Conservation (phyloP, 768 basidiomycete species). For the Phaffia australis region DNA sequence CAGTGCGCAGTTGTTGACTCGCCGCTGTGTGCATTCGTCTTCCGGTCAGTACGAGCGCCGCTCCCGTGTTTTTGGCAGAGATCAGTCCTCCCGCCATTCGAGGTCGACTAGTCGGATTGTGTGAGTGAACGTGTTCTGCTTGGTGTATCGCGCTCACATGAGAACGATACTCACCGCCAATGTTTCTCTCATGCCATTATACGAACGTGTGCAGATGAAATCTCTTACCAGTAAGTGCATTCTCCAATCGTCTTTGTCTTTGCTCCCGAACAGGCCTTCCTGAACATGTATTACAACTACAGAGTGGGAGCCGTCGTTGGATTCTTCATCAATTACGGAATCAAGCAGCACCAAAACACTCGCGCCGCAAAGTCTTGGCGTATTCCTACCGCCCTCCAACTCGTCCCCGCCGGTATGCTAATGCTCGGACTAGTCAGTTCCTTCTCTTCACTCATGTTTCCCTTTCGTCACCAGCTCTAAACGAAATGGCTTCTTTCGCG, state of each 20-base stretch:
- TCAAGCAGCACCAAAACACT: constrained; percentile 21
- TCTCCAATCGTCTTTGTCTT: not conserved
- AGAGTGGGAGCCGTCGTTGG: constrained; percentile 20
- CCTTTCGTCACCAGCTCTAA: not conserved
- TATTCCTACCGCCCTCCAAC: constrained; percentile 38
- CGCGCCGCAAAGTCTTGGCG: constrained; percentile 30
- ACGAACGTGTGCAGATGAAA: constrained; percentile 22
- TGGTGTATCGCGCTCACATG: not conserved
- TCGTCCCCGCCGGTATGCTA: constrained; percentile 33
- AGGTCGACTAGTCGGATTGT: constrained; percentile 31
- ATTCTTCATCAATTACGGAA: constrained; percentile 34
- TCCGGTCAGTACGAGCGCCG: constrained; percentile 18
- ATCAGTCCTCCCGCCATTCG: constrained; percentile 29
- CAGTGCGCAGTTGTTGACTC: not conserved
- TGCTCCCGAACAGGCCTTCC: not conserved
- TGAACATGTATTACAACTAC: no score
- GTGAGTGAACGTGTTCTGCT: not conserved
- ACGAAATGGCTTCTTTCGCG: not conserved
- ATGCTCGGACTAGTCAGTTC: constrained; percentile 12
- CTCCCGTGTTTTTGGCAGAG: constrained; percentile 30
- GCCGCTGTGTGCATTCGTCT: not conserved
- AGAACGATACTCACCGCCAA: no score
- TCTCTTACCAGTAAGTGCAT: constrained; percentile 29
- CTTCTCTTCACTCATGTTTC: not conserved
- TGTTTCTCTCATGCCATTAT: no score